These are phyloP conservation scores for Chaetomium sp. DNA, from an alignment of 2,329 filamentous ascomycete species.

Conservation along the genomic window DNA sequence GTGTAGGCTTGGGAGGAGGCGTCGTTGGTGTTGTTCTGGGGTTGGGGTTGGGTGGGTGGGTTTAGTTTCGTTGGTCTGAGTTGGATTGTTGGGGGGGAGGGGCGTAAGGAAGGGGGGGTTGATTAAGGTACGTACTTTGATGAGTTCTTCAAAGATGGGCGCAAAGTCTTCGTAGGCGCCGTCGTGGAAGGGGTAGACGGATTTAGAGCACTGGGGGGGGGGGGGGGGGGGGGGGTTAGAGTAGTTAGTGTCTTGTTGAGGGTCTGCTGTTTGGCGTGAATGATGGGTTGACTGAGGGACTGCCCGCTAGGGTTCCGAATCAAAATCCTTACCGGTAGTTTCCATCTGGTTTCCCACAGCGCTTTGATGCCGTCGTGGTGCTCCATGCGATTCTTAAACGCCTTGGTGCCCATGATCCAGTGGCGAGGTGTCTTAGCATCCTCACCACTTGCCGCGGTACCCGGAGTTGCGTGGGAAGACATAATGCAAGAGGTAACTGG, in stretches of 20 bases:
- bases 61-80: not conserved
- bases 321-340: conserved; percentile 57
- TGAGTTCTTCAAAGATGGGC: conserved; percentile 66
- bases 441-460: not conserved
- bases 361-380: conserved; percentile 63
- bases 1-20: conserved; percentile 68
- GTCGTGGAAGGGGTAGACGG: conserved; percentile 76
- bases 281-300: not conserved
- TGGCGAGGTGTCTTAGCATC: conserved; percentile 29
- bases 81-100: not conserved
- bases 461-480: conserved; percentile 36
- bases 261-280: not conserved
- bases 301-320: not conserved
- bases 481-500: conserved; percentile 30
- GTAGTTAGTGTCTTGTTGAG: not conserved
- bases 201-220: conserved; percentile 56
- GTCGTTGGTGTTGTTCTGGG: conserved; percentile 61
- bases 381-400: conserved; percentile 51
- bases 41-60: not conserved
- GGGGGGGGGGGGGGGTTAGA: no score
- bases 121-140: conserved; percentile 46
- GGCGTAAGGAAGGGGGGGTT: not conserved
- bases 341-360: conserved; percentile 78
- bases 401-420: conserved; percentile 50
- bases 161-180: conserved; percentile 68